Conservation (phyloP, 345 rosid genomes). For the Syzygium oleosum region DNA sequence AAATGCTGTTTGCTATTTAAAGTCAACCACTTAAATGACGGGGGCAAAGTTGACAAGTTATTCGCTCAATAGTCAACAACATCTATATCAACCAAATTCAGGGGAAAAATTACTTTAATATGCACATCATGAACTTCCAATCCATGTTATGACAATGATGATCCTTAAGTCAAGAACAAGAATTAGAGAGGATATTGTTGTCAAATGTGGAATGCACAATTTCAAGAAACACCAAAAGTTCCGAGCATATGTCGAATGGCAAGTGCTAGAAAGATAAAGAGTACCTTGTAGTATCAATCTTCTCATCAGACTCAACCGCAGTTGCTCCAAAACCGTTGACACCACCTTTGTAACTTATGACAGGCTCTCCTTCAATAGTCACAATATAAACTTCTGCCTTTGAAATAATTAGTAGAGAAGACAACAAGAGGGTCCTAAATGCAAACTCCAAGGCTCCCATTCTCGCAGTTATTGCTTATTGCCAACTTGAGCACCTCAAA, state of each 20-base stretch:
- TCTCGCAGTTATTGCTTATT: not conserved
- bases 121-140: not conserved
- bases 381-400: conserved; percentile 76
- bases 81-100: not conserved
- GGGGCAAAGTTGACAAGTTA: not conserved
- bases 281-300: conserved; percentile 74
- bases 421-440: conserved; percentile 17
- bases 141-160: not conserved
- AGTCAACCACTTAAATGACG: not conserved
- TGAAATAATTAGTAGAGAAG: conserved; percentile 24
- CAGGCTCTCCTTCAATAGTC: conserved; percentile 86
- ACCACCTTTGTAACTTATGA: conserved; percentile 79
- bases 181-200: not conserved
- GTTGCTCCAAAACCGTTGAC: conserved; percentile 88
- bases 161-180: not conserved
- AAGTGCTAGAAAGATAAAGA: not conserved
- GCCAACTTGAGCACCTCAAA: conserved; percentile 6
- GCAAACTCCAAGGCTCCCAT: conserved; percentile 24
- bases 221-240: not conserved
- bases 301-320: conserved; percentile 80
- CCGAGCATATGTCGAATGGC: not conserved
- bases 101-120: not conserved
- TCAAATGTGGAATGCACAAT: not conserved
- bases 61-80: not conserved
- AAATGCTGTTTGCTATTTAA: not conserved